These are phyloP conservation scores for Neofusicoccum kwambonambiense DNA, from an alignment of 2,329 filamentous ascomycete genomes.

Conservation along the genomic window DNA sequence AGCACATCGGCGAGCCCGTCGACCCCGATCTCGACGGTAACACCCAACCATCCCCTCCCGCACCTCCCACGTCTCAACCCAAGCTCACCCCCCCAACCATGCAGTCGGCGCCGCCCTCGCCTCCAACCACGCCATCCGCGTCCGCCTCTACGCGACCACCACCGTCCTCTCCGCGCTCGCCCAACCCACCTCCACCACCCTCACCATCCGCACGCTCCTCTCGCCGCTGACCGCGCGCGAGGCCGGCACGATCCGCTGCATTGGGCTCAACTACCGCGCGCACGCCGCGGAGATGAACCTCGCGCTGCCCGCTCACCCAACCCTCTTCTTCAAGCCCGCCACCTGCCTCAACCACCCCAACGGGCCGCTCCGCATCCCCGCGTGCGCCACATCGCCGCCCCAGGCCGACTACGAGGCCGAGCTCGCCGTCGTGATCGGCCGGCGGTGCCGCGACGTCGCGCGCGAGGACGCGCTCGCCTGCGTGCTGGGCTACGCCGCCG, in stretches of 20 bases:
- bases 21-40: constrained; percentile 22
- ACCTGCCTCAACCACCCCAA: not conserved
- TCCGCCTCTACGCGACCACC: constrained; percentile 20
- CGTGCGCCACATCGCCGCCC: not conserved
- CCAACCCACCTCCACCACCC: constrained; percentile 17
- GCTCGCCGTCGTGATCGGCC: constrained; percentile 34
- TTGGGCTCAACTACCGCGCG: constrained; percentile 36
- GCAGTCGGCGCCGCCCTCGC: constrained; percentile 23
- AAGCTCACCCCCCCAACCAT: not conserved
- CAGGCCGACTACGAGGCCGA: constrained; percentile 25
- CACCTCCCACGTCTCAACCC: not conserved
- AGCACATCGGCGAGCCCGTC: constrained; percentile 23
- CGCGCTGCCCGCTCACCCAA: not conserved
- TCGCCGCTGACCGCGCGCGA: constrained; percentile 25
- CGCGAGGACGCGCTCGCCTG: constrained; percentile 55
- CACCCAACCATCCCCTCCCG: no score
- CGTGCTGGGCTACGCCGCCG: constrained; percentile 62
- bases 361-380: not conserved
- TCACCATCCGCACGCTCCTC: constrained; percentile 25
- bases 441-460: constrained; percentile 37
- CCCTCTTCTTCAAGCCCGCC: not conserved
- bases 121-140: constrained; percentile 13
- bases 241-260: constrained; percentile 33
- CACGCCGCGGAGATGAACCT: constrained; percentile 34
- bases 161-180: constrained; percentile 16